Evolutionary conservation across 2,329 filamentous ascomycete species (phyloP).

Genomic region (Huntiella bhutanensis): DNA sequence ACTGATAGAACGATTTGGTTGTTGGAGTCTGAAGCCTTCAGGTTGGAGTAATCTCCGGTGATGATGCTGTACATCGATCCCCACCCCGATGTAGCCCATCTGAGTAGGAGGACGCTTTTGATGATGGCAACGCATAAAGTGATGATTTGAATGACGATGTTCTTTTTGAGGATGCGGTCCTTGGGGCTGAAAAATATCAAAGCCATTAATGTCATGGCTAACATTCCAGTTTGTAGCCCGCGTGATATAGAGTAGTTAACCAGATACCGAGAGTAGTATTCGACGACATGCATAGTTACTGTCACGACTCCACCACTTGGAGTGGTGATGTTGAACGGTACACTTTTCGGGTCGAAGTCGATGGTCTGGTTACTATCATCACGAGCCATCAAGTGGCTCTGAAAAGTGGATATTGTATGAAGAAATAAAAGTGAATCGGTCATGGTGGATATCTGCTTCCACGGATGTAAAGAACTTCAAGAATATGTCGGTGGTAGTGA

Average conservation of each 20-base stretch:
- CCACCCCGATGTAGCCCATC: conserved; percentile 43
- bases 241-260: conserved; percentile 37
- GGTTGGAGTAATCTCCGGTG: conserved; percentile 30
- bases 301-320: background rate
- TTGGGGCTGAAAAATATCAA: conserved; percentile 47
- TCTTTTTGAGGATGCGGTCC: conserved; percentile 41
- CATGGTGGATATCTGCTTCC: too few relatives aligned
- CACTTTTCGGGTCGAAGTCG: background rate
- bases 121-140: conserved; percentile 41
- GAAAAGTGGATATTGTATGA: too few relatives aligned
- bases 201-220: conserved; percentile 43
- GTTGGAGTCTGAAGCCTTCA: background rate
- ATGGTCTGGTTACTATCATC: too few relatives aligned
- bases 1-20: conserved; percentile 11
- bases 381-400: too few relatives aligned
- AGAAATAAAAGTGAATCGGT: too few relatives aligned
- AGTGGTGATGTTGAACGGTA: background rate
- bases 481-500: too few relatives aligned
- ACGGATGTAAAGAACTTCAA: too few relatives aligned
- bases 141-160: conserved; percentile 46
- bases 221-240: conserved; percentile 50
- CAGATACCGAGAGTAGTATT: conserved; percentile 13
- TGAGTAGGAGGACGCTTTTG: conserved; percentile 35
- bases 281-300: conserved; percentile 13
- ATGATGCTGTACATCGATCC: conserved; percentile 42